Conservation (phyloP, 2,329 filamentous ascomycete genomes). For the Hortaea werneckii region DNA sequence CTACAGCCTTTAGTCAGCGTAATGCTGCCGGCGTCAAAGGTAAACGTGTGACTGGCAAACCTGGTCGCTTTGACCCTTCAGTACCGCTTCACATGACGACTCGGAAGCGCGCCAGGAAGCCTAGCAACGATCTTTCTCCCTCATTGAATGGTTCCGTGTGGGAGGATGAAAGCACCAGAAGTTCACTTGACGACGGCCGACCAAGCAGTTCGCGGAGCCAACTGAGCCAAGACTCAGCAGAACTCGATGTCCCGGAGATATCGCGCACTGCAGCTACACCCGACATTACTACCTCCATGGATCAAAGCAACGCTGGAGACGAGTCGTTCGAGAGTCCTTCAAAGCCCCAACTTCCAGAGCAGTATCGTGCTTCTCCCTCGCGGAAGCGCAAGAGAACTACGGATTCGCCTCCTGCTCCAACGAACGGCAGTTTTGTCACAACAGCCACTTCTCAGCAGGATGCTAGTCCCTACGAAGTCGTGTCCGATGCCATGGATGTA, state of each 20-base stretch:
- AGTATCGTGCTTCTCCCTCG: constrained; percentile 10
- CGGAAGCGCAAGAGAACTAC: constrained; percentile 20
- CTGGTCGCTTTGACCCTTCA: constrained; percentile 34
- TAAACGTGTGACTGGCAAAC: constrained; percentile 11
- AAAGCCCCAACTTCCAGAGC: background rate
- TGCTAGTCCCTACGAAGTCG: background rate
- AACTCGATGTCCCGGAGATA: constrained; percentile 8
- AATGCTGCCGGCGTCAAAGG: constrained; percentile 11
- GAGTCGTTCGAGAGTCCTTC: background rate
- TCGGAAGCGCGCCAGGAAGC: constrained; percentile 20
- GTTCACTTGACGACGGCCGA: constrained; percentile 15
- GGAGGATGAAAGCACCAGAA: constrained; percentile 13
- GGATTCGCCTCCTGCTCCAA: constrained; percentile 9
- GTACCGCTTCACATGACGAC: constrained; percentile 42
- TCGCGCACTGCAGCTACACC: background rate
- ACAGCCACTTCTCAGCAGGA: constrained; percentile 3
- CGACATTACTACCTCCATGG: background rate
- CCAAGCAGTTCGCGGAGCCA: constrained; percentile 16
- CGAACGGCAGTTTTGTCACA: constrained; percentile 1
- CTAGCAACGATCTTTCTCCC: constrained; percentile 8
- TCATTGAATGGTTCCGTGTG: constrained; percentile 19
- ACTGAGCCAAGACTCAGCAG: constrained; percentile 13
- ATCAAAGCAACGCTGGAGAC: background rate
- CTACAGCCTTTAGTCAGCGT: background rate
- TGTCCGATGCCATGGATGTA: no score